Evolutionary conservation across 345 rosid genomes (phyloP).

Genomic region (Citrus sp.): DNA sequence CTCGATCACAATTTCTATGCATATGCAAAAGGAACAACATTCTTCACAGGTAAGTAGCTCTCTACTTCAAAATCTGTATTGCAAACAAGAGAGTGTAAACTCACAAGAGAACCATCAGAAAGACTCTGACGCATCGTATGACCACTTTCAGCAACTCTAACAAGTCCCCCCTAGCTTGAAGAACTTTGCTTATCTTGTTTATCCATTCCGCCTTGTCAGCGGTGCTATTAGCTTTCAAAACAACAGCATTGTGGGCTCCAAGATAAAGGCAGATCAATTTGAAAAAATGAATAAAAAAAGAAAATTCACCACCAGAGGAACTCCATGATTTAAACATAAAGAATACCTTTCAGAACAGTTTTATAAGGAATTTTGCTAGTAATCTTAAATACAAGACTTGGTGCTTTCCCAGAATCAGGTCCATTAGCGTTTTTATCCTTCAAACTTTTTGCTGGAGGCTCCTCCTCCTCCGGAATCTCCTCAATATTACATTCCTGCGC

Average conservation of each 20-base stretch:
- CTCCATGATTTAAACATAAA: neutral
- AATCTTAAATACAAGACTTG: constrained; percentile 76
- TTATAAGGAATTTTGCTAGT: constrained; percentile 88
- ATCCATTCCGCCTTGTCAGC: constrained; percentile 90
- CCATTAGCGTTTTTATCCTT: constrained; percentile 91
- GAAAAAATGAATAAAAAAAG: neutral
- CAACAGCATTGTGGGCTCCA: constrained; percentile 79
- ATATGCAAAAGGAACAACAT: neutral
- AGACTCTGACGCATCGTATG: constrained; percentile 73
- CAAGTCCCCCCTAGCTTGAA: constrained; percentile 69
- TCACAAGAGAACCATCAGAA: constrained; percentile 94
- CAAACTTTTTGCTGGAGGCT: constrained; percentile 57
- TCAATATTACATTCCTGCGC: constrained; percentile 82
- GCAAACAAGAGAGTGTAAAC: constrained; percentile 12
- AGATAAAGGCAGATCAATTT: neutral
- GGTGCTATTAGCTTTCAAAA: constrained; percentile 82
- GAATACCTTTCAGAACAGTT: constrained; percentile 73
- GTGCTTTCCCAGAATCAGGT: constrained; percentile 58
- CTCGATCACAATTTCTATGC: neutral
- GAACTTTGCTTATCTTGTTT: constrained; percentile 61
- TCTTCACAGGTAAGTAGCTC: neutral
- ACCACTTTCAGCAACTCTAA: constrained; percentile 40
- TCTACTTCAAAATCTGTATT: neutral
- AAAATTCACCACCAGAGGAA: neutral
- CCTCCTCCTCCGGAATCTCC: constrained; percentile 85